Base-by-base conservation (phyloP, 768 basidiomycete species). In the Coprinellus aureogranulatus region DNA sequence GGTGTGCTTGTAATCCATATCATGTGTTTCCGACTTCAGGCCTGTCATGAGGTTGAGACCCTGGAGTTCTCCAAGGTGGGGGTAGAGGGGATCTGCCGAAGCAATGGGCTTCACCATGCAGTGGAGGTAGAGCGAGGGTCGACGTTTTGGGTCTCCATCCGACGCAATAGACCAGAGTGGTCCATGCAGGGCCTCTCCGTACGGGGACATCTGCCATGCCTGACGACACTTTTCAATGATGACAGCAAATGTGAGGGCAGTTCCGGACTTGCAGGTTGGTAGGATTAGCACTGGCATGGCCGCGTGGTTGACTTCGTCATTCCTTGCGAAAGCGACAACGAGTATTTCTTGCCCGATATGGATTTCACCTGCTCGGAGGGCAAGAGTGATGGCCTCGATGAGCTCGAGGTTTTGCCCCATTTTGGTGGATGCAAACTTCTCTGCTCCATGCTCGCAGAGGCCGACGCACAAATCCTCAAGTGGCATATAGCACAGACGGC, bases 271-370 rank as follows among this genome's bases (percentile, higher is more conserved):
- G 59, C 68, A 69, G 3, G 65, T 66, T 0, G 66, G 60, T 2
- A 59, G 46, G 10, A 69, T 23, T 3, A 67, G 31, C 0, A 64
- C 62, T 23, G 64, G 66, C 46, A 46, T 59, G 0, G 67, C 66
- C 16, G 63, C 63, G 34, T 67, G 67, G 23, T 55, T 57, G 0
- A 23, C 52, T 25, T 60, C 51, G 39, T 60, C 60, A 55, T 64
- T 59, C 18, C 61, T 59, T 0, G 63, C 53, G 37, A 70, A 54
- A 2, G 69, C 69, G 16, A 61, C 63, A 1, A 72, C 69, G 51
- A 68, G 64, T 4, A 64, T 56, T 54, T 73, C 71, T 42, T 68
- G 51, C 4, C 63, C 71, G 44, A 71, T 54, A 57, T 72, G 69
- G 1, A 71, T 55, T 12, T 48, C 61, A 0, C 62, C 64, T 0